Conservation (phyloP, 2,329 filamentous ascomycete species). For the Curvularia verruculosa region DNA sequence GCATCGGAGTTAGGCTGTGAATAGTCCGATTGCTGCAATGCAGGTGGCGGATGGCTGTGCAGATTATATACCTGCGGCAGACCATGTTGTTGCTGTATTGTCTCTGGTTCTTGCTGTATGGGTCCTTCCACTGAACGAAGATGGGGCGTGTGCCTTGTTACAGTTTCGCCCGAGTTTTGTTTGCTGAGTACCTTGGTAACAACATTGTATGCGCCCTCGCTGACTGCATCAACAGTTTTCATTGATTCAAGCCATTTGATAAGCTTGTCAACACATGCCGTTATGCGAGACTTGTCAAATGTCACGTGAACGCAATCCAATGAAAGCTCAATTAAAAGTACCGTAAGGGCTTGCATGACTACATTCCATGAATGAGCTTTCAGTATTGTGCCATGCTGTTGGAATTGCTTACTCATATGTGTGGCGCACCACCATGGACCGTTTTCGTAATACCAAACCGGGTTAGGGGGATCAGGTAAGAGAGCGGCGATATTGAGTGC, state of each 20-base stretch:
- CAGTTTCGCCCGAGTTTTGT: slow-evolving; percentile 2
- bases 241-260: slow-evolving; percentile 42
- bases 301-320: slow-evolving; percentile 32
- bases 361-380: not conserved
- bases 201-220: slow-evolving; percentile 36
- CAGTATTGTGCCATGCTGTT: not conserved
- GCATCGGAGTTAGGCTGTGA: not conserved
- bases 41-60: not conserved
- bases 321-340: slow-evolving; percentile 48
- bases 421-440: slow-evolving; percentile 51
- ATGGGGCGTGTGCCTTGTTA: slow-evolving; percentile 1
- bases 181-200: slow-evolving; percentile 19
- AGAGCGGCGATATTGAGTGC: slow-evolving; percentile 40
- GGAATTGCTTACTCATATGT: slow-evolving; percentile 23
- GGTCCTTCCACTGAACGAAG: not conserved
- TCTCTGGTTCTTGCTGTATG: not conserved
- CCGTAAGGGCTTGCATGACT: slow-evolving; percentile 48
- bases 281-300: slow-evolving; percentile 30
- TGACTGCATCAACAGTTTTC: slow-evolving; percentile 34
- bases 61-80: not conserved
- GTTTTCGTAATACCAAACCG: slow-evolving; percentile 20
- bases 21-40: not conserved
- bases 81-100: not conserved
- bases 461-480: slow-evolving; percentile 38
- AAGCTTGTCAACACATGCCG: slow-evolving; percentile 34